Evolutionary conservation across 2,329 filamentous ascomycete species (phyloP).

Genomic region (Beauveria brongniartii): DNA sequence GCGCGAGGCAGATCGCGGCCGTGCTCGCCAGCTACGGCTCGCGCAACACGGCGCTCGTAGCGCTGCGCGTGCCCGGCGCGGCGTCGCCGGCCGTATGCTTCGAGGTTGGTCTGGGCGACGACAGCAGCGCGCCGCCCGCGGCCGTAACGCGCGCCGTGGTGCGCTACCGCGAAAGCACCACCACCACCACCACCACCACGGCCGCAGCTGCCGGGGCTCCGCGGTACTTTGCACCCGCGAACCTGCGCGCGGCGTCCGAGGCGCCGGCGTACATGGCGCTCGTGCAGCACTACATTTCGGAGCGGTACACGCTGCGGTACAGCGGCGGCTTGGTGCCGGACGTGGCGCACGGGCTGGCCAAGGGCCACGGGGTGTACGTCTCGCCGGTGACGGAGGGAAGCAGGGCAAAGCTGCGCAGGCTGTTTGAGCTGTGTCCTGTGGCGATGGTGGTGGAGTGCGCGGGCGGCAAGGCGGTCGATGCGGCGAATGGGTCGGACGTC

Average conservation of each 20-base stretch:
- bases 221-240: slow-evolving; percentile 55
- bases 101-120: slow-evolving; percentile 38
- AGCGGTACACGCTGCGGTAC: slow-evolving; percentile 52
- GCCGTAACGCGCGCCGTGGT: slow-evolving; percentile 35
- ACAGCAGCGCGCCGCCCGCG: slow-evolving; percentile 19
- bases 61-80: slow-evolving; percentile 37
- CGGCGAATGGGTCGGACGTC: slow-evolving; percentile 32
- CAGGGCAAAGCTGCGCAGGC: slow-evolving; percentile 47
- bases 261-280: slow-evolving; percentile 40
- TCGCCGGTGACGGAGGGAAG: slow-evolving; percentile 45
- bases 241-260: slow-evolving; percentile 49
- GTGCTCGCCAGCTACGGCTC: slow-evolving; percentile 48
- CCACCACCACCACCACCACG: slow-evolving; percentile 25
- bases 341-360: slow-evolving; percentile 49
- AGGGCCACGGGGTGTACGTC: slow-evolving; percentile 54
- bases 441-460: slow-evolving; percentile 53
- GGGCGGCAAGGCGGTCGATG: slow-evolving; percentile 47
- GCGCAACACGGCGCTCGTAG: slow-evolving; percentile 47
- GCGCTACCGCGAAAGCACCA: slow-evolving; percentile 21
- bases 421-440: slow-evolving; percentile 54
- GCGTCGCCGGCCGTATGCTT: slow-evolving; percentile 31
- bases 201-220: slow-evolving; percentile 34
- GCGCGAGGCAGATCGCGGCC: slow-evolving; percentile 36
- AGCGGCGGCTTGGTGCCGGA: slow-evolving; percentile 55
- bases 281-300: slow-evolving; percentile 39